A percentile compares a stretch with the other conserved stretches of the same genome.
Evolutionary conservation across 495 filamentous ascomycete genomes (phyloP).

Genomic region (Penicillium longicatenatum): DNA sequence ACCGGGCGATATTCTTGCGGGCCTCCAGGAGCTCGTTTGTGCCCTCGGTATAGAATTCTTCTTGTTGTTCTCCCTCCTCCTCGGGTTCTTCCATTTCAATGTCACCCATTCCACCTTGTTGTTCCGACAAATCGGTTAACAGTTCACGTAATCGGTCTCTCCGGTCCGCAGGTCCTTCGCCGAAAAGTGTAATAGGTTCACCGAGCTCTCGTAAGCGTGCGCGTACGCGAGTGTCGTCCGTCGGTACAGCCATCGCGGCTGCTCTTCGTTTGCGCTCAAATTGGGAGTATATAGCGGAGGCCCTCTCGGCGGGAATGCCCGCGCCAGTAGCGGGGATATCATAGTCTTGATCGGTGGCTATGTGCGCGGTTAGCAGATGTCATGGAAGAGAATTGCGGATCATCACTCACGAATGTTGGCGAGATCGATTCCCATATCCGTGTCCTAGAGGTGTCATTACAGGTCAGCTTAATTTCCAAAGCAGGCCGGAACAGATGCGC

Average conservation of each 20-base stretch:
- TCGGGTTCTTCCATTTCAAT: slow-evolving; percentile 57
- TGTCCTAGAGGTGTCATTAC: slow-evolving; percentile 40
- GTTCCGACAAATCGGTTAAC: slow-evolving; percentile 70
- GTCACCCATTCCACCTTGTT: slow-evolving; percentile 63
- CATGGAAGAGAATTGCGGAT: neutral
- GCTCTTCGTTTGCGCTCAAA: slow-evolving; percentile 87
- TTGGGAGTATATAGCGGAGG: slow-evolving; percentile 84
- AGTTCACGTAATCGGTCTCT: slow-evolving; percentile 85
- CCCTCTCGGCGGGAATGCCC: slow-evolving; percentile 83
- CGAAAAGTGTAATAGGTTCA: slow-evolving; percentile 93
- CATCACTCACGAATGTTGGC: slow-evolving; percentile 72
- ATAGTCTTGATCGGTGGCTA: slow-evolving; percentile 86
- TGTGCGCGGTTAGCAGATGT: slow-evolving; percentile 2
- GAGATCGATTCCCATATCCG: slow-evolving; percentile 72
- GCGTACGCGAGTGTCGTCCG: slow-evolving; percentile 87
- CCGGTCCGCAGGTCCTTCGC: slow-evolving; percentile 83
- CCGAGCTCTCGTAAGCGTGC: slow-evolving; percentile 77
- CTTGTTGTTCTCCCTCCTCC: slow-evolving; percentile 73
- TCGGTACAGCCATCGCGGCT: slow-evolving; percentile 91
- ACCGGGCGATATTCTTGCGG: slow-evolving; percentile 78
- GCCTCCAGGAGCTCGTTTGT: slow-evolving; percentile 72
- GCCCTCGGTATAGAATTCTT: slow-evolving; percentile 94
- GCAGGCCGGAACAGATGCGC: neutral
- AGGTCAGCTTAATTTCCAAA: neutral
- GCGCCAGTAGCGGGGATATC: slow-evolving; percentile 68